Evolutionary conservation across 495 filamentous ascomycete species (phyloP), one percentile per base, ranked within the genome.

Genomic region (Penicilliopsis zonata): DNA sequence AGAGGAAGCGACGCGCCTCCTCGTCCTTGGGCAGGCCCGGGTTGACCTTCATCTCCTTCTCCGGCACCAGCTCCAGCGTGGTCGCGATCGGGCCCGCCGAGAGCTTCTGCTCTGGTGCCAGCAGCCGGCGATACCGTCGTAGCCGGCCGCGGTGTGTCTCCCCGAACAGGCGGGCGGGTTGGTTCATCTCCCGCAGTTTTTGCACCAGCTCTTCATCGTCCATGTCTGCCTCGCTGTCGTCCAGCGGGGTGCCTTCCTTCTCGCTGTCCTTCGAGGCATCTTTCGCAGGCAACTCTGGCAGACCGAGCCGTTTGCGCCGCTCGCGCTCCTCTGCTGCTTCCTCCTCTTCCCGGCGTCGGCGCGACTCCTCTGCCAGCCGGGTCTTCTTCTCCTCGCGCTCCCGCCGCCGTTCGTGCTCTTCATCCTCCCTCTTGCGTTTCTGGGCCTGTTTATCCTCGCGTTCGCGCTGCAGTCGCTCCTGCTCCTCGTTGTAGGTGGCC

Each of bases 401-500:
- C 5, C 65, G 69, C 28, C 69, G 67, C 21, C 77, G 76, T 13
- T 71, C 65, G 3, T 74, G 70, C 31, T 83, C 85, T 13, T 93
- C 90, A 13, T 94, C 88, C 30, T 96, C 87, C n/a, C 72, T 68
- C 57, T 87, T 86, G 33, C 86, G 84, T 55, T 95, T 95, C 38
- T 78, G 69, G 6, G 68, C 63, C 0, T 70, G 61, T 21, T 70
- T 73, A 19, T 76, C 74, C 30, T 78, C 70, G 26, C 82, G 79
- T 40, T 77, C 76, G 13, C 59, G 65, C 22, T 80, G 78, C 33
- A 82, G 61, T 1, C 65, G 65, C 24, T 69, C 67, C 51, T 95
- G 86, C 40, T 88, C 80, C 21, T 78, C 74, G 5, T 74, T 65
- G 65, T 98, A 96, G 42, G 78, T 72, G 20, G 78, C 76, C 44